These are phyloP conservation scores for Filosporella fistucella DNA, from an alignment of 495 filamentous ascomycete species.

Conservation along the genomic window DNA sequence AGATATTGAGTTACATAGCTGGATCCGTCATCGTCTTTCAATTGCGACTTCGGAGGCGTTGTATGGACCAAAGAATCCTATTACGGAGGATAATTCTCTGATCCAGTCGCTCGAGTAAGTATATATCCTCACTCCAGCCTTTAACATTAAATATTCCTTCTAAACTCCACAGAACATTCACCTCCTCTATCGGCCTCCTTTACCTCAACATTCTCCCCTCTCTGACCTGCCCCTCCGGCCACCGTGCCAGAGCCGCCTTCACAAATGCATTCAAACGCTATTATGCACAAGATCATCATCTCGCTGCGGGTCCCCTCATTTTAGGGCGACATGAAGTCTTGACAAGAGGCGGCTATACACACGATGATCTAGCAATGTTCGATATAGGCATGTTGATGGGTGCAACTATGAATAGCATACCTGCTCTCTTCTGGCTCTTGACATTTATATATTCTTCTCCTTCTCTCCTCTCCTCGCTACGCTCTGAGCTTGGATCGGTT, in stretches of 20 bases:
- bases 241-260: neutral
- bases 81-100: constrained; percentile 20
- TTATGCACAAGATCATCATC: neutral
- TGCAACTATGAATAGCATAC: constrained; percentile 41
- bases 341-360: neutral
- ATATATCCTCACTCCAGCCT: neutral
- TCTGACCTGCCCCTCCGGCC: neutral
- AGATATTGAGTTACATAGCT: constrained; percentile 24
- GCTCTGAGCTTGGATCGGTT: constrained; percentile 33
- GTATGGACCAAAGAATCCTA: constrained; percentile 28
- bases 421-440: constrained; percentile 40
- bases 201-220: constrained; percentile 4
- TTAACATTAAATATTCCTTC: neutral
- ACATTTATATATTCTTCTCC: constrained; percentile 31
- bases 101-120: constrained; percentile 8
- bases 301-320: neutral
- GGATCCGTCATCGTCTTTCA: constrained; percentile 28
- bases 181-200: constrained; percentile 5
- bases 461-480: constrained; percentile 27
- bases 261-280: constrained; percentile 2
- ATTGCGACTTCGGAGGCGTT: constrained; percentile 25
- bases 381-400: constrained; percentile 42
- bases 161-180: neutral
- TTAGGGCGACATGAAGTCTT: neutral
- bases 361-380: constrained; percentile 17